Evolutionary conservation across 208 protist species (phyloP).

Genomic region (Acanthamoeba culbertsoni): DNA sequence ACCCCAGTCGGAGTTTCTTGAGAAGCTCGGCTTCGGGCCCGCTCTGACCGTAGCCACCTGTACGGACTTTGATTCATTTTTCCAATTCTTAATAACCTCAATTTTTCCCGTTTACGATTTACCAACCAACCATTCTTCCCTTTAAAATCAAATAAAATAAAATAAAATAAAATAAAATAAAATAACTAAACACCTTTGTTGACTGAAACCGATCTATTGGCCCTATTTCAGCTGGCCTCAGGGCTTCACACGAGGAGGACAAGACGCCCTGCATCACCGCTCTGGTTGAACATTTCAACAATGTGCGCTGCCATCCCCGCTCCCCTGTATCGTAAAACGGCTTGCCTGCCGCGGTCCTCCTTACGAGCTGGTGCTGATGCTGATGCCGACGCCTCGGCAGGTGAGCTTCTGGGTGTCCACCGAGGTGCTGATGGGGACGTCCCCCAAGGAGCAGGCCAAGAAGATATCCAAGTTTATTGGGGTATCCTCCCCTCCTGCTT

Average conservation of each 20-base stretch:
- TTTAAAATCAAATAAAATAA: too few relatives aligned
- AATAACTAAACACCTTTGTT: too few relatives aligned
- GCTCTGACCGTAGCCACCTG: not conserved
- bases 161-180: too few relatives aligned
- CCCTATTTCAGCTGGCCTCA: not conserved
- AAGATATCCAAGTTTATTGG: constrained; percentile 34
- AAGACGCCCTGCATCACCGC: not conserved
- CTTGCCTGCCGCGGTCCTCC: too few relatives aligned
- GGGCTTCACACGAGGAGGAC: not conserved
- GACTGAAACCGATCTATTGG: too few relatives aligned
- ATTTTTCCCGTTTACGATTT: not conserved
- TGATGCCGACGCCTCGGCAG: not conserved
- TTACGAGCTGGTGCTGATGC: too few relatives aligned
- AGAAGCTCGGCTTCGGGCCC: not conserved
- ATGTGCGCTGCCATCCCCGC: not conserved
- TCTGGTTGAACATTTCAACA: constrained; percentile 39
- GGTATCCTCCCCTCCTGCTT: not conserved
- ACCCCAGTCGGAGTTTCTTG: not conserved
- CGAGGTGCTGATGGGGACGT: not conserved
- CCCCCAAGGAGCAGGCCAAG: constrained; percentile 15
- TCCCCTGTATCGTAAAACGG: too few relatives aligned
- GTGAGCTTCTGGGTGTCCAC: constrained; percentile 29
- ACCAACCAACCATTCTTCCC: too few relatives aligned
- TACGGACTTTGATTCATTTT: too few relatives aligned
- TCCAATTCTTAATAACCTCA: too few relatives aligned